These are phyloP conservation scores for Gloeopeniophorella convolvens DNA, from an alignment of 768 basidiomycete genomes.

Conservation along the genomic window DNA sequence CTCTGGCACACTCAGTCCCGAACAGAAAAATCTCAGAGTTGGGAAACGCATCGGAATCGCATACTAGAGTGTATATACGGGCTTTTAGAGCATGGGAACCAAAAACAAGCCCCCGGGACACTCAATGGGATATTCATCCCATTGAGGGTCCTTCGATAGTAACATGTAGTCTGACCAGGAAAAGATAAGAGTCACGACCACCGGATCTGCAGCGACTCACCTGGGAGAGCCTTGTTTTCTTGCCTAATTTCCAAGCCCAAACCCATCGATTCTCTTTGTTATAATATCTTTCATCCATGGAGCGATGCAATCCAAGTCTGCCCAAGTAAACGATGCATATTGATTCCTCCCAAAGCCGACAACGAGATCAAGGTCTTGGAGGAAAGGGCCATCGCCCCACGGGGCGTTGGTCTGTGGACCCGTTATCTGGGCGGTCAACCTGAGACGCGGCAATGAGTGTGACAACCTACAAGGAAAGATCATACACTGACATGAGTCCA, in stretches of 20 bases:
- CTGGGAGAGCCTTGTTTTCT: no score
- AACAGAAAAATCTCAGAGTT: no score
- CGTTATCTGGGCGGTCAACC: slow-evolving; percentile 57
- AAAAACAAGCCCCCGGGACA: no score
- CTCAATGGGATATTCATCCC: no score
- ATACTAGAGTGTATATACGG: no score
- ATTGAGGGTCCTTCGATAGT: no score
- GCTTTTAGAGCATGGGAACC: no score
- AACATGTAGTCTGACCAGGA: no score
- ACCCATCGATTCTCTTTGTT: slow-evolving; percentile 59
- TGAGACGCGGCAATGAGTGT: slow-evolving; percentile 24
- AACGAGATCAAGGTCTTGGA: slow-evolving; percentile 46
- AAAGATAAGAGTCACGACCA: no score
- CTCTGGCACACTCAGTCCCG: no score
- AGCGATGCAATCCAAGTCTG: slow-evolving; percentile 63
- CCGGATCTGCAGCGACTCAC: no score
- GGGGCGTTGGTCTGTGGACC: slow-evolving; percentile 37
- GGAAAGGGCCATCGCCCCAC: slow-evolving; percentile 29
- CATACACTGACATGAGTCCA: slow-evolving; percentile 48
- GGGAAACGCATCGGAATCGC: no score
- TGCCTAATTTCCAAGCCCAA: slow-evolving; percentile 57
- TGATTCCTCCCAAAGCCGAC: slow-evolving; percentile 44
- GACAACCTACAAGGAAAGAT: neutral
- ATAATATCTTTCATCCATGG: slow-evolving; percentile 73
- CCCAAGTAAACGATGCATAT: slow-evolving; percentile 65